Evolutionary conservation across 208 protist genomes (phyloP).

Genomic region (Polymyxa betae): DNA sequence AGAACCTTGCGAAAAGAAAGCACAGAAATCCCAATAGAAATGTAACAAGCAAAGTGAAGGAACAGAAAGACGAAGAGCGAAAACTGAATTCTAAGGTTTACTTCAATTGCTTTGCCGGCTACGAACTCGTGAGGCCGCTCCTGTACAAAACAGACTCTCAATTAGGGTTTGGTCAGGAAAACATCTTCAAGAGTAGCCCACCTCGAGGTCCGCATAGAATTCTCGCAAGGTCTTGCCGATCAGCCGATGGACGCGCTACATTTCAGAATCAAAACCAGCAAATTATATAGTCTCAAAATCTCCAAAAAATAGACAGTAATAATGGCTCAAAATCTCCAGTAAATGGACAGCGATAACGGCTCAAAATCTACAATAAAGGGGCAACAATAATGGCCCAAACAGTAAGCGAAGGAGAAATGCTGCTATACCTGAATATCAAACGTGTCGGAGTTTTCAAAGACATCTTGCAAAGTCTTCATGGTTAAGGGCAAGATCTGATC

Average conservation of each 20-base stretch:
- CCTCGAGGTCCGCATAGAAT: neutral
- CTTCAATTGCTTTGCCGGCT: slow-evolving; percentile 11
- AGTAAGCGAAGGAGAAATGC: too few species aligned
- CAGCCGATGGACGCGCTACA: neutral
- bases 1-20: too few species aligned
- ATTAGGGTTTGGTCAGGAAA: too few species aligned
- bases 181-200: neutral
- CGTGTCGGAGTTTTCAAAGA: neutral
- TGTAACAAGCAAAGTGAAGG: neutral
- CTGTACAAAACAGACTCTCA: neutral
- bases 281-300: too few species aligned
- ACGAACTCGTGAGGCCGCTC: slow-evolving; percentile 1
- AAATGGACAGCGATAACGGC: too few species aligned
- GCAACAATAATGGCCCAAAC: too few species aligned
- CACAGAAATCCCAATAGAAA: neutral
- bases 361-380: too few species aligned
- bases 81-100: neutral
- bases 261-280: neutral
- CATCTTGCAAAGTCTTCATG: neutral
- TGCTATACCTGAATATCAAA: neutral
- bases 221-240: slow-evolving; percentile 18
- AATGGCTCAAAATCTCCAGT: too few species aligned
- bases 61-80: neutral
- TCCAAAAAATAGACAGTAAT: too few species aligned
- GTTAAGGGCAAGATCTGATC: neutral